A percentile compares a stretch with the other conserved stretches of the same genome.
These are phyloP conservation scores for Polygonum aviculare DNA, from an alignment of 148 eudicot species.

Conservation along the genomic window DNA sequence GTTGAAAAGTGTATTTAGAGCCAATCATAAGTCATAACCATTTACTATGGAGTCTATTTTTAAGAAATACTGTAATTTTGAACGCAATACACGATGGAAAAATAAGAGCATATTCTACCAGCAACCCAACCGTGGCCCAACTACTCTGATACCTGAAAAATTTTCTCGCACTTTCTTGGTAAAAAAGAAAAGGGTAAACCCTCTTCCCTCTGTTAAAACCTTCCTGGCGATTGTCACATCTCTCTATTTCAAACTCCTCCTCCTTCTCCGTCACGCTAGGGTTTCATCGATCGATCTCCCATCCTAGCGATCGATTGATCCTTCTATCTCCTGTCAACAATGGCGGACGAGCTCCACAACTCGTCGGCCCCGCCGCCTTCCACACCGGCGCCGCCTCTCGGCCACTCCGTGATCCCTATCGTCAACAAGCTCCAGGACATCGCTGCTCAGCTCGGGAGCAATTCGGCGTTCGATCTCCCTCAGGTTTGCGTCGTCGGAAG, in stretches of 20 bases:
- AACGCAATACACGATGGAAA: no score
- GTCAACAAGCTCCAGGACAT: slow-evolving; percentile 58
- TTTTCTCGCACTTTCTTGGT: background rate
- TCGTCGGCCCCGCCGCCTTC: slow-evolving; percentile 20
- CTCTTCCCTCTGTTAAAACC: background rate
- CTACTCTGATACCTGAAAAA: background rate
- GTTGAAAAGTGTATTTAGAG: no score
- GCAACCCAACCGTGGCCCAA: background rate
- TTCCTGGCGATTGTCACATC: background rate
- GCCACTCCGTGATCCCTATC: slow-evolving; percentile 43
- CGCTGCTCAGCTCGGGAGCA: slow-evolving; percentile 33
- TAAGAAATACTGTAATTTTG: no score
- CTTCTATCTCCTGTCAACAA: slow-evolving; percentile 11
- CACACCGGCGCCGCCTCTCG: slow-evolving; percentile 13
- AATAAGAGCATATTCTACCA: background rate
- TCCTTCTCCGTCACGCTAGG: slow-evolving; percentile 1
- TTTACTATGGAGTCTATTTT: no score
- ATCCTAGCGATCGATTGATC: background rate
- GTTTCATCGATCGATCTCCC: slow-evolving; percentile 3
- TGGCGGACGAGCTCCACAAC: slow-evolving; percentile 21
- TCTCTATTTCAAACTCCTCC: background rate
- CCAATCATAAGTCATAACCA: no score
- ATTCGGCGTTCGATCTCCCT: slow-evolving; percentile 36
- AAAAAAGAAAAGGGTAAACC: slow-evolving; percentile 2
- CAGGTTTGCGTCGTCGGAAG: slow-evolving; percentile 63